Evolutionary conservation across 495 filamentous ascomycete species (phyloP).

Genomic region (Lichenothelia convexa): DNA sequence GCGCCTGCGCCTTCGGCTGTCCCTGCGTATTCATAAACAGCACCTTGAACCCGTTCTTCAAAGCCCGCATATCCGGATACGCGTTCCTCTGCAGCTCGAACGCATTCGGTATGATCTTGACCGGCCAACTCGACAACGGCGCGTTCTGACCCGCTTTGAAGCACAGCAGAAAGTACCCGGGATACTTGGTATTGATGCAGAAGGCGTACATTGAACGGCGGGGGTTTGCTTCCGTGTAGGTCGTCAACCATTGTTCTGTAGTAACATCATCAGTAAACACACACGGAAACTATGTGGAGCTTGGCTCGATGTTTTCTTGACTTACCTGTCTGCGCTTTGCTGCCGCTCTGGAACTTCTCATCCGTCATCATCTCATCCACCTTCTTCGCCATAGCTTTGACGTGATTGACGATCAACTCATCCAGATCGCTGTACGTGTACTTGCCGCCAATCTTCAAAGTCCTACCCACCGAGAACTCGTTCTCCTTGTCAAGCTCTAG

Average conservation of each 20-base stretch:
- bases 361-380: slow-evolving; percentile 88
- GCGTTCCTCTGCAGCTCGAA: slow-evolving; percentile 72
- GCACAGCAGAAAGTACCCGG: slow-evolving; percentile 87
- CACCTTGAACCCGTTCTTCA: slow-evolving; percentile 77
- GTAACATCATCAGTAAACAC: slow-evolving; percentile 1
- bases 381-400: slow-evolving; percentile 94
- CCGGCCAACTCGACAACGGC: slow-evolving; percentile 57
- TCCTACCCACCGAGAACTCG: slow-evolving; percentile 77
- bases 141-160: slow-evolving; percentile 77
- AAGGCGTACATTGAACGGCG: slow-evolving; percentile 85
- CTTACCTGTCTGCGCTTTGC: slow-evolving; percentile 70
- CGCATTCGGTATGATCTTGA: slow-evolving; percentile 75
- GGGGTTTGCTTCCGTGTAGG: slow-evolving; percentile 90
- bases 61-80: slow-evolving; percentile 83
- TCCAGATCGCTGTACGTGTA: slow-evolving; percentile 91
- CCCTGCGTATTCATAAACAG: slow-evolving; percentile 31
- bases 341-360: slow-evolving; percentile 75
- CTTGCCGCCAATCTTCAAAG: slow-evolving; percentile 64
- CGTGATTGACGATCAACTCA: slow-evolving; percentile 89
- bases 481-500: slow-evolving; percentile 92
- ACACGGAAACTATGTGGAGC: background rate
- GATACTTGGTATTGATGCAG: slow-evolving; percentile 77
- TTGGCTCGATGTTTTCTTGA: slow-evolving; percentile 2
- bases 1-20: background rate
- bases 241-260: slow-evolving; percentile 81